Evolutionary conservation across 2,329 filamentous ascomycete species (phyloP).

Genomic region (Fusarium avenaceum): DNA sequence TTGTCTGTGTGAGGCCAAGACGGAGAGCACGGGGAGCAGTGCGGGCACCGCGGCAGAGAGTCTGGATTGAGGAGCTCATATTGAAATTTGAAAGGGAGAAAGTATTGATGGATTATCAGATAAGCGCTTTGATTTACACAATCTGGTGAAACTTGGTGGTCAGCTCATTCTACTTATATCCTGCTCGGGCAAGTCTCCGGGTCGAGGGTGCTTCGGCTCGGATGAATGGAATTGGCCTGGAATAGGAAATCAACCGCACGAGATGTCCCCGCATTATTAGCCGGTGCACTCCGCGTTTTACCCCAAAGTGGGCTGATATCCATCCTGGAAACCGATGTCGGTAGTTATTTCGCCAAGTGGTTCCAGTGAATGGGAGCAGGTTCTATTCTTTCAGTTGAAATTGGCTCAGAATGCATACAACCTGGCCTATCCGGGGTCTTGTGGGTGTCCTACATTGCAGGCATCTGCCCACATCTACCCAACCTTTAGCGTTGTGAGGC

Average conservation of each 20-base stretch:
- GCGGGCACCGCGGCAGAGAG: conserved; percentile 36
- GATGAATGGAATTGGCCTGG: conserved; percentile 34
- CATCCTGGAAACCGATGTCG: conserved; percentile 15
- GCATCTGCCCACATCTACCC: conserved; percentile 4
- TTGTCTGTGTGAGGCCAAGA: conserved; percentile 29
- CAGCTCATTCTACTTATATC: conserved; percentile 24
- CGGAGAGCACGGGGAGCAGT: conserved; percentile 25
- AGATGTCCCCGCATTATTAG: conserved; percentile 22
- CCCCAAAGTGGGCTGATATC: conserved; percentile 30
- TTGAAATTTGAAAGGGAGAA: neutral
- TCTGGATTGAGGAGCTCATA: conserved; percentile 44
- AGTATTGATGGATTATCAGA: neutral
- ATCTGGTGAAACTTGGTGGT: neutral
- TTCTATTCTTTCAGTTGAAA: neutral
- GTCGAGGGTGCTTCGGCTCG: conserved; percentile 34
- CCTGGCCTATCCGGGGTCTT: neutral
- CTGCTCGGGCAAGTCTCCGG: conserved; percentile 20
- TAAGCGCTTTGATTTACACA: neutral
- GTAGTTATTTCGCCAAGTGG: conserved; percentile 13
- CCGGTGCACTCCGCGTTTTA: conserved; percentile 19
- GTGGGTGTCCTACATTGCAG: neutral
- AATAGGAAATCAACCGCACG: conserved; percentile 29
- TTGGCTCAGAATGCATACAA: no score
- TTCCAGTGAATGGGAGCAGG: neutral
- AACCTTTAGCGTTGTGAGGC: neutral